Evolutionary conservation across 2,329 filamentous ascomycete genomes (phyloP).

Genomic region (Pseudocercospora crystallina): DNA sequence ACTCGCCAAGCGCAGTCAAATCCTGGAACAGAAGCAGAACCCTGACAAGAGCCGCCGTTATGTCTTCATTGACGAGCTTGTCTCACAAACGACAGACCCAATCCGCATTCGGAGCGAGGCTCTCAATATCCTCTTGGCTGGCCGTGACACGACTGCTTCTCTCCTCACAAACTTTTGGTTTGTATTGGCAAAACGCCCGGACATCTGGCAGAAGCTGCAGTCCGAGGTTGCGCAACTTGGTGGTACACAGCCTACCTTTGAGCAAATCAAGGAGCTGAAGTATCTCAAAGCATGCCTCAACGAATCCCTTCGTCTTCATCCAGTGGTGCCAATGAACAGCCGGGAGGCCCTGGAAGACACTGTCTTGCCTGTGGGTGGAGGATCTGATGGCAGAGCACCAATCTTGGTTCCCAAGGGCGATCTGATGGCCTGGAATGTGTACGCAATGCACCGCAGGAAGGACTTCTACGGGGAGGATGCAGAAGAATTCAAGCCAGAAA

Average conservation of each 20-base stretch:
- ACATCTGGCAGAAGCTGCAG: constrained; percentile 33
- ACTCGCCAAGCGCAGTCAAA: constrained; percentile 34
- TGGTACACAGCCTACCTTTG: constrained; percentile 42
- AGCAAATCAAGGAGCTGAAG: constrained; percentile 37
- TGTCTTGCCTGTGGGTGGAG: constrained; percentile 67
- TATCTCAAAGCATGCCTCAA: constrained; percentile 63
- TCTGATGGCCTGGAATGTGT: constrained; percentile 64
- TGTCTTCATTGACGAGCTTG: constrained; percentile 52
- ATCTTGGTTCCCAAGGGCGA: constrained; percentile 67
- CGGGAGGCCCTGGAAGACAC: constrained; percentile 71
- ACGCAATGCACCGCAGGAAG: constrained; percentile 70
- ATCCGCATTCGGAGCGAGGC: constrained; percentile 50
- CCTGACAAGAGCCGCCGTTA: constrained; percentile 40
- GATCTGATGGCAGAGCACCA: constrained; percentile 54
- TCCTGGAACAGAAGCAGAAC: constrained; percentile 34
- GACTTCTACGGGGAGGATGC: constrained; percentile 51
- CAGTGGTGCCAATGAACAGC: constrained; percentile 76
- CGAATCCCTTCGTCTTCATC: constrained; percentile 76
- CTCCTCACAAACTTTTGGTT: constrained; percentile 50
- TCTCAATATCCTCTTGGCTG: constrained; percentile 54
- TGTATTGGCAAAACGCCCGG: constrained; percentile 31
- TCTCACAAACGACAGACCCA: constrained; percentile 47
- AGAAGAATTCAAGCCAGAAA: constrained; percentile 40
- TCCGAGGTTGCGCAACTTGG: constrained; percentile 30
- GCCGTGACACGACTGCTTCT: constrained; percentile 56